Conservation (phyloP, 2,329 filamentous ascomycete genomes). For the Graphium sp. region DNA sequence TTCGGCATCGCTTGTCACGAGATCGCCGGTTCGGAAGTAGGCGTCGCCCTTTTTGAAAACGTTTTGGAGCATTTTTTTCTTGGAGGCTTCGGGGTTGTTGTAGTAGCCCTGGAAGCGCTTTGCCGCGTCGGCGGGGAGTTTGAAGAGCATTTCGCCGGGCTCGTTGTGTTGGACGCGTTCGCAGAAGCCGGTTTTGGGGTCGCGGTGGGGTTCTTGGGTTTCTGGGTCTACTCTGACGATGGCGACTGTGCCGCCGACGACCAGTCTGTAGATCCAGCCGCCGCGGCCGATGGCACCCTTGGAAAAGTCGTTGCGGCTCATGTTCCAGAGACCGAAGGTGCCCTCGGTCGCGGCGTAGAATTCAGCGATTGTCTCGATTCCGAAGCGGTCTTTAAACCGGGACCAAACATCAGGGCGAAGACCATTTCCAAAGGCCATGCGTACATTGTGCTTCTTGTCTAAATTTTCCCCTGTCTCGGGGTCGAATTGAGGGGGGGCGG, state of each 20-base stretch:
- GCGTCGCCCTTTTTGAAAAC: conserved; percentile 63
- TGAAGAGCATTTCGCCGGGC: conserved; percentile 60
- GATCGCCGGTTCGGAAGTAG: conserved; percentile 74
- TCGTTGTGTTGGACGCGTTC: conserved; percentile 37
- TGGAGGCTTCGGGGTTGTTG: conserved; percentile 52
- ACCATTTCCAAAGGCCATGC: conserved; percentile 68
- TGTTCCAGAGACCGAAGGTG: conserved; percentile 52
- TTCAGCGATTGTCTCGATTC: conserved; percentile 55
- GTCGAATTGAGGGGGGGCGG: conserved; percentile 45
- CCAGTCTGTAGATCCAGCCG: conserved; percentile 40
- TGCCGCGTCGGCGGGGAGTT: conserved; percentile 49
- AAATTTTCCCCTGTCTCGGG: conserved; percentile 47
- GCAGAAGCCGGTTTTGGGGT: conserved; percentile 55
- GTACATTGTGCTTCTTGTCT: conserved; percentile 58
- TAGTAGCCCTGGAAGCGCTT: conserved; percentile 70
- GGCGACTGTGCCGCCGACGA: conserved; percentile 32
- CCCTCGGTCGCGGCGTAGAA: conserved; percentile 73
- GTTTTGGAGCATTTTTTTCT: conserved; percentile 56
- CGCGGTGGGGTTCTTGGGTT: conserved; percentile 49
- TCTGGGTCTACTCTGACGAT: conserved; percentile 58
- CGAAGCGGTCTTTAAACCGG: conserved; percentile 65
- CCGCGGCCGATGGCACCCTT: conserved; percentile 65
- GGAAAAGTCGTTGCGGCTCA: conserved; percentile 53
- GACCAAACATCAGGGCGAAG: conserved; percentile 77
- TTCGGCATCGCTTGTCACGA: conserved; percentile 53